These are phyloP conservation scores for Delitschia confertaspora DNA, from an alignment of 495 filamentous ascomycete genomes.

Conservation along the genomic window DNA sequence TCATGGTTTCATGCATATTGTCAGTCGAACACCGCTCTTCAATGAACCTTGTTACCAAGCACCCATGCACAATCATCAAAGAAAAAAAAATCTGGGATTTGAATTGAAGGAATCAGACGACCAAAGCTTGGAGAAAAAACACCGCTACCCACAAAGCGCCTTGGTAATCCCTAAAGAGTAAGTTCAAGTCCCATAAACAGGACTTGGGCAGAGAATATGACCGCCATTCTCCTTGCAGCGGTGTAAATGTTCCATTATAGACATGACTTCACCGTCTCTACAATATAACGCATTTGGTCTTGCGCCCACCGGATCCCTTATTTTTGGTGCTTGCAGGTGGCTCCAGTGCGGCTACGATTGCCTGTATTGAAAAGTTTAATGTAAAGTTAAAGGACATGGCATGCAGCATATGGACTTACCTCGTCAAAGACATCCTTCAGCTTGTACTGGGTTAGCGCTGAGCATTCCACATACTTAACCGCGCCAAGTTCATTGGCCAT, in stretches of 20 bases:
- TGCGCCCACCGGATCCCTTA: too few species aligned
- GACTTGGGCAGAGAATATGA: not conserved
- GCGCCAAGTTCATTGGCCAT: constrained; percentile 96
- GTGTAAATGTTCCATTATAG: not conserved
- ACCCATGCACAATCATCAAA: too few species aligned
- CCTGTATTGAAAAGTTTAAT: too few species aligned
- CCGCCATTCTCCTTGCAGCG: not conserved
- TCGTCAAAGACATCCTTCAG: constrained; percentile 99
- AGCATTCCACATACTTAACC: constrained; percentile 98
- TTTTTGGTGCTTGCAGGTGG: constrained; percentile 29
- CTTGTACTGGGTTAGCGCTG: constrained; percentile 94
- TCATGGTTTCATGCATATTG: too few species aligned
- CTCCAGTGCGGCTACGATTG: constrained; percentile 39
- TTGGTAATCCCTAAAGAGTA: constrained; percentile 15
- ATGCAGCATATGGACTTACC: constrained; percentile 45
- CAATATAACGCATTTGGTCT: constrained; percentile 12
- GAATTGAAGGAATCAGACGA: constrained; percentile 6
- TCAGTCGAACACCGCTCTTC: too few species aligned
- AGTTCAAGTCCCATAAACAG: not conserved
- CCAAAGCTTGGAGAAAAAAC: constrained; percentile 11
- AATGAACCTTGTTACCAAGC: too few species aligned
- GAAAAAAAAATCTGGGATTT: too few species aligned
- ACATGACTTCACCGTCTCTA: too few species aligned
- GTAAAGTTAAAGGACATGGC: constrained; percentile 4
- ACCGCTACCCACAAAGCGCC: constrained; percentile 30